phyloP scores from a whole-genome alignment of 805 yeast genomes.

The Phaffomyces antillensis region DNA sequence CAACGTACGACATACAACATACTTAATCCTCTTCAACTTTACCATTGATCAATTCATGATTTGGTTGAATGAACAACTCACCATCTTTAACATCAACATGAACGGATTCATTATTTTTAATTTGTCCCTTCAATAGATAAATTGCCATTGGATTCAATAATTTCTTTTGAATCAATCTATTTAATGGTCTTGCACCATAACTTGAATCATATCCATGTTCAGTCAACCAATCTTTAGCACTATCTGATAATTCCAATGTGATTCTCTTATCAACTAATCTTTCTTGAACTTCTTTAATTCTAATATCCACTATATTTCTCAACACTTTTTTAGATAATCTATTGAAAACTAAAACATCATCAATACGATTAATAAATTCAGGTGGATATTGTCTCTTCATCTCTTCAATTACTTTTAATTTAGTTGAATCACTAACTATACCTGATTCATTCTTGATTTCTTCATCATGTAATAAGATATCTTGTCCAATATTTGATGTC shows the following conservation, averaged over 20 bases:
- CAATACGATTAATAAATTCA: constrained; percentile 90
- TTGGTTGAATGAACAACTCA: constrained; percentile 38
- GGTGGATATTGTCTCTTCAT: constrained; percentile 81
- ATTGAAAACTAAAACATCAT: constrained; percentile 90
- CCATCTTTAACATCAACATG: constrained; percentile 39
- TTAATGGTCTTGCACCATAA: constrained; percentile 95
- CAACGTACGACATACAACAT: no score
- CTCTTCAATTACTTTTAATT: constrained; percentile 53
- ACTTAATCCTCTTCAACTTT: constrained; percentile 1
- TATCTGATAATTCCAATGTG: constrained; percentile 43
- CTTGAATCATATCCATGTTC: constrained; percentile 83
- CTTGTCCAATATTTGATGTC: constrained; percentile 97
- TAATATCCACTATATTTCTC: constrained; percentile 74
- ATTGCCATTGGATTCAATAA: constrained; percentile 87
- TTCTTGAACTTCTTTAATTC: constrained; percentile 74
- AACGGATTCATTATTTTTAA: constrained; percentile 51
- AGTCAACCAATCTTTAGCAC: constrained; percentile 72
- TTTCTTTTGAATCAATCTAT: constrained; percentile 77
- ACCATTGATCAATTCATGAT: constrained; percentile 32
- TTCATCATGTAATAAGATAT: constrained; percentile 63
- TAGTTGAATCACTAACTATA: constrained; percentile 45
- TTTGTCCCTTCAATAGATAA: constrained; percentile 70
- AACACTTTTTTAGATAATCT: constrained; percentile 73
- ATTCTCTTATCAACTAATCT: constrained; percentile 78
- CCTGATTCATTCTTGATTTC: constrained; percentile 47